Base-by-base conservation (phyloP, 352 stramenopile genomes). In the Thalassiosira tumida region DNA sequence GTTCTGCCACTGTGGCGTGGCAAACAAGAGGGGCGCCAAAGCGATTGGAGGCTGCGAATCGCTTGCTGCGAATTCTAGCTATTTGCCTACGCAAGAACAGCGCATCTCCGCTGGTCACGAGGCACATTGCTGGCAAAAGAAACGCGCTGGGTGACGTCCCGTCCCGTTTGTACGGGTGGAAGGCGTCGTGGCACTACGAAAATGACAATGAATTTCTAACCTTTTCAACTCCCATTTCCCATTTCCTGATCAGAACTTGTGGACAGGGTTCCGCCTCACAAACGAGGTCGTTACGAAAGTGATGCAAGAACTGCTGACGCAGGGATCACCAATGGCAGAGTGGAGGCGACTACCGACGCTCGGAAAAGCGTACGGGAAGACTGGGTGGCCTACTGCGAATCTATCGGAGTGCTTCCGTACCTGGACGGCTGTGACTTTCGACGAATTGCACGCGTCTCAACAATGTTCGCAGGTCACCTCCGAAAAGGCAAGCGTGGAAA, bases 151-250 rank as follows among this genome's bases (percentile, higher is more conserved):
- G 35, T 21, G 86, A 94, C 29, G 87, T 94, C 35, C 85, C 89
- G 0, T 94, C 76, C 1, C 85, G 80, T 4, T 94, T 84, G 6
- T 94, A 89, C 89, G 90, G 86, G 17, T 73, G 50, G 29, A 50
- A 86, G 1, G 3, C 75, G 13, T 1, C 80, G 37, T 92, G 90
- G 77, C 31, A 86, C 7, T 92, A 24, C 41, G 29, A 76, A 31
- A 82, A 41, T 67, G 54, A 92, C 37, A 24, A 1, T 7, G 77
- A 89, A 0, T 86, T 94, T 75, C 33, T 81, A 0, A 38, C 0
- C 50, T 91, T 41, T 92, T 88, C 31, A 94, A 92, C 47, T 59
- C 37, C 7, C 1, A 2, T n/a, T 94, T 90, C 35, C 85, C 85
- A 0, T 38, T 94, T 1, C 89, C 89, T 21, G 7, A 54, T 33